phyloP scores from a whole-genome alignment of 495 filamentous ascomycete species.

The Physcia stellaris region DNA sequence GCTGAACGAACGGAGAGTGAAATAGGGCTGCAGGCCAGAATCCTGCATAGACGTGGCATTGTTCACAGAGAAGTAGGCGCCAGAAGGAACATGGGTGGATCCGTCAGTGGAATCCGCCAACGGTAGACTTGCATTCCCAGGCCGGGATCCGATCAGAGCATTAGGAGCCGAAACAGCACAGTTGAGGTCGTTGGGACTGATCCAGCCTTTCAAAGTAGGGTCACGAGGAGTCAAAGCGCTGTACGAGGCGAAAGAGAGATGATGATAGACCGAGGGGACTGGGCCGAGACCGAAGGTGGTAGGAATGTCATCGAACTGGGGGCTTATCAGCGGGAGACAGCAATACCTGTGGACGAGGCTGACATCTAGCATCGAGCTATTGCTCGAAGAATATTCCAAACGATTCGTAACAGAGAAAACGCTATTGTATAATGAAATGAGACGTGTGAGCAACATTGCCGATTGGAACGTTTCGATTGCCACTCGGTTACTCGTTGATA shows the following conservation, averaged over 20 bases:
- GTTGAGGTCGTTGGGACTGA: slow-evolving; percentile 10
- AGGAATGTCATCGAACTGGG: slow-evolving; percentile 17
- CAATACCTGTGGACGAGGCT: too few relatives aligned
- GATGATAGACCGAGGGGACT: slow-evolving; percentile 10
- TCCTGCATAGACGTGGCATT: slow-evolving; percentile 3
- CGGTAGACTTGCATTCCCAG: slow-evolving; percentile 5
- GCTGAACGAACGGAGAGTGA: slow-evolving; percentile 14
- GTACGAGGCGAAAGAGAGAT: slow-evolving; percentile 10
- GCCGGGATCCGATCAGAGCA: slow-evolving; percentile 20
- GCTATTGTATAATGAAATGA: too few relatives aligned
- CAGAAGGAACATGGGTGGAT: too few relatives aligned
- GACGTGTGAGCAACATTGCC: too few relatives aligned
- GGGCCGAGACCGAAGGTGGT: slow-evolving; percentile 7
- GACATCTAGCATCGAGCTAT: too few relatives aligned
- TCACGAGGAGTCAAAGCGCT: slow-evolving; percentile 7
- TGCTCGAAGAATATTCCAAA: too few relatives aligned
- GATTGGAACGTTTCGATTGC: too few relatives aligned
- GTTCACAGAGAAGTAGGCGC: slow-evolving; percentile 11
- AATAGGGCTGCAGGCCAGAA: slow-evolving; percentile 1
- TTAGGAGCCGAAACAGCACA: slow-evolving; percentile 20
- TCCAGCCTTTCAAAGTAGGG: slow-evolving; percentile 2
- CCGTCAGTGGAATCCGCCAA: not conserved
- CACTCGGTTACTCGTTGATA: too few relatives aligned
- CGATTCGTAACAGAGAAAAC: too few relatives aligned
- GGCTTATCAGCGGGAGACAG: too few relatives aligned